Conservation (phyloP, 768 basidiomycete genomes). For the Collybiopsis confluens region DNA sequence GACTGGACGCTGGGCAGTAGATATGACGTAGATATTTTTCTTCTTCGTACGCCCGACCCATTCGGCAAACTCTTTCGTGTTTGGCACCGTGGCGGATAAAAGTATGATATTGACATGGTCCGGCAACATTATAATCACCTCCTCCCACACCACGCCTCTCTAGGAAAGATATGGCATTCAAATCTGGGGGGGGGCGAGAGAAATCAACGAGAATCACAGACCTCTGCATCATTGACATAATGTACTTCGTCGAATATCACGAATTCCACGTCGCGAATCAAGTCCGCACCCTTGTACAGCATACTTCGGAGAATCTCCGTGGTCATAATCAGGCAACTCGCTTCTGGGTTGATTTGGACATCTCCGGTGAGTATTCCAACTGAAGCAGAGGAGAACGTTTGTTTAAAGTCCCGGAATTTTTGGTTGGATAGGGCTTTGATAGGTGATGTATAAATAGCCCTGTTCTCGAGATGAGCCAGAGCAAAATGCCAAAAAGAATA, state of each 20-base stretch:
- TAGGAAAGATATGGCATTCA: conserved; percentile 24
- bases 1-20: conserved; percentile 92
- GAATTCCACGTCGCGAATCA: conserved; percentile 98
- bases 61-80: conserved; percentile 96
- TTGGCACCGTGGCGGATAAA: conserved; percentile 95
- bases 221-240: conserved; percentile 99
- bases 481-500: background rate
- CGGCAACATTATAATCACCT: conserved; percentile 99
- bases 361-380: conserved; percentile 98
- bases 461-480: conserved; percentile 27
- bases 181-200: background rate
- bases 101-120: conserved; percentile 98
- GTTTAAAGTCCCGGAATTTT: conserved; percentile 98
- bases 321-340: conserved; percentile 94
- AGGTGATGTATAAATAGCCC: conserved; percentile 97
- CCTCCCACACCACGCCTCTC: conserved; percentile 99
- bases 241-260: conserved; percentile 99
- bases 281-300: conserved; percentile 97
- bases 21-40: conserved; percentile 99
- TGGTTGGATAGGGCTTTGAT: conserved; percentile 99
- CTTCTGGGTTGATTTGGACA: conserved; percentile 98
- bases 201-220: conserved; percentile 32
- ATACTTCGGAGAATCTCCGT: conserved; percentile 97
- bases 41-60: conserved; percentile 99
- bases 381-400: conserved; percentile 85